Base-by-base conservation (phyloP, 2,329 filamentous ascomycete species). In the Alternaria sp. region DNA sequence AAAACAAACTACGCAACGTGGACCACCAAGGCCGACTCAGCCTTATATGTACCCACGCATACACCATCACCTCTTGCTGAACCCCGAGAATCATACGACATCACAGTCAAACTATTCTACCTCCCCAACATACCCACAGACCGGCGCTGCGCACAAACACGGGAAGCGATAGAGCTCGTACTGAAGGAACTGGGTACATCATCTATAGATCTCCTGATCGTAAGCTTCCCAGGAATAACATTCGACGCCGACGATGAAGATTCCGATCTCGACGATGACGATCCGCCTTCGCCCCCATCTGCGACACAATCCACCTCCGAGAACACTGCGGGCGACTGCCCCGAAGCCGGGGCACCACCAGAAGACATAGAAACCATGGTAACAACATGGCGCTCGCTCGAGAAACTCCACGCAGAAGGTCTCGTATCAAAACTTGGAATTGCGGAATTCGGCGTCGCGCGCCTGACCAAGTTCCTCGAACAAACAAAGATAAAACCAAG, bases 91-190 rank as follows among this genome's bases (percentile, higher is more conserved):
- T 89, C 93, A 68, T 99, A 99, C 82, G 93, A 97, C 75, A 93
- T 97, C 73, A 97, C 94, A 0, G 90, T 95, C 62, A 99, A 99
- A 81, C 81, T 99, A 22, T 99, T 99, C 83, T 96, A 95, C 79
- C 85, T 98, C 28, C 91, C 93, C 3, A 87, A 86, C 18, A 87
- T 92, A 54, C 84, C 89, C 9, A 81, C 87, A 2, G 84, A 85
- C 18, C 81, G 88, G 65, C 88, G 94, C 61, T 87, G 86, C 67
- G 82, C 84, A 55, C 90, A 97, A 75, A 91, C 91, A 8, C 81
- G 86, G 56, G 91, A 96, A 74, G 94, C 95, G 1, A 84, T 99
- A 67, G 83, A 88, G 52, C 81, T 97, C 9, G 94, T 98, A 9
- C 84, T 90, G 66, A 91, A 90, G 75, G 92, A 96, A 79, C 82